These are phyloP conservation scores for Nymphaea colorata DNA, from an alignment of 164 flowering plant genomes.

Conservation along the genomic window DNA sequence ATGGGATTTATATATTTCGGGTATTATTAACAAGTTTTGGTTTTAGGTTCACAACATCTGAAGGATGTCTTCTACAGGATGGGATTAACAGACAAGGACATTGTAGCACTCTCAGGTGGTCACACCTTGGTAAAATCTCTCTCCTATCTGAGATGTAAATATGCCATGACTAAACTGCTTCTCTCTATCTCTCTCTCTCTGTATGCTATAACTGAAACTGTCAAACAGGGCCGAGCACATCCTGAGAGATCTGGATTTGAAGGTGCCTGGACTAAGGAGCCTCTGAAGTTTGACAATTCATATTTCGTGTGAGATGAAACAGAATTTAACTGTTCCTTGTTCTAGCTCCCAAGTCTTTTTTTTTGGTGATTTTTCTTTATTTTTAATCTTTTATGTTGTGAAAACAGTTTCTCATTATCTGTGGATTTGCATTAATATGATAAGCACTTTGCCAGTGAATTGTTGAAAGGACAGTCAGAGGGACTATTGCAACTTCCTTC, in stretches of 20 bases:
- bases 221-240: slow-evolving; percentile 72
- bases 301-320: slow-evolving; percentile 55
- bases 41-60: slow-evolving; percentile 61
- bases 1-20: not conserved
- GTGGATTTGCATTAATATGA: not conserved
- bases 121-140: slow-evolving; percentile 60
- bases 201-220: not conserved
- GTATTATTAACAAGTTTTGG: slow-evolving; percentile 3
- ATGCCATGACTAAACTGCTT: not conserved
- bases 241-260: slow-evolving; percentile 81
- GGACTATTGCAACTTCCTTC: slow-evolving; percentile 67
- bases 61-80: slow-evolving; percentile 66
- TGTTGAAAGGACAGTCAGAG: slow-evolving; percentile 41
- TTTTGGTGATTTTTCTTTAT: not conserved
- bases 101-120: slow-evolving; percentile 84
- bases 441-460: slow-evolving; percentile 37
- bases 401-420: not conserved
- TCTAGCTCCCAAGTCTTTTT: not conserved
- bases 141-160: not conserved
- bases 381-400: not conserved
- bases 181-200: not conserved
- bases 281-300: slow-evolving; percentile 79
- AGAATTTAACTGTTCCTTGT: not conserved
- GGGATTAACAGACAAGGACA: slow-evolving; percentile 91
- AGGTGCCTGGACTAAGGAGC: slow-evolving; percentile 88